A percentile compares a stretch with the other conserved stretches of the same genome.
These are phyloP conservation scores for Rubus idaeus DNA, from an alignment of 306 rosid genomes.

Conservation along the genomic window DNA sequence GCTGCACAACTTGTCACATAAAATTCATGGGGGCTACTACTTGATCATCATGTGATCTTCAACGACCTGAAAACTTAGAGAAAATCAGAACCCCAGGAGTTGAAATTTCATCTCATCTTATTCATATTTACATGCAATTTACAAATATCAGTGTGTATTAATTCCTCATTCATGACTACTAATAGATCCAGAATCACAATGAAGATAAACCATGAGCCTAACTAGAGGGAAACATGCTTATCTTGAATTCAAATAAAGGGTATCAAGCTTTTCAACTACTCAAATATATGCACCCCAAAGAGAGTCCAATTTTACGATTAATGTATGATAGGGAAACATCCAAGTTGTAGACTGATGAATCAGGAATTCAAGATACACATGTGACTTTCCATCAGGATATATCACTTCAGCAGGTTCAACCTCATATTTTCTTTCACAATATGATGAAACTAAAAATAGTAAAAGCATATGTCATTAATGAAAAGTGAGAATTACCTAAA, in stretches of 20 bases:
- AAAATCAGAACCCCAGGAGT: not conserved
- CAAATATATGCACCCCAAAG: slow-evolving; percentile 43
- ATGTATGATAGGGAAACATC: slow-evolving; percentile 85
- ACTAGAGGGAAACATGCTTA: no score
- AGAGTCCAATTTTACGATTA: slow-evolving; percentile 75
- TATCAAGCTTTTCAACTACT: not conserved
- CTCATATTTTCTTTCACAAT: slow-evolving; percentile 68
- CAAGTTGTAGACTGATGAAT: slow-evolving; percentile 75
- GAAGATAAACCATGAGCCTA: no score
- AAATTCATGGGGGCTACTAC: not conserved
- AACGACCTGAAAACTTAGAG: not conserved
- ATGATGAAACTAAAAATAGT: slow-evolving; percentile 58
- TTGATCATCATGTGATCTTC: not conserved
- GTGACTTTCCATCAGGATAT: slow-evolving; percentile 67
- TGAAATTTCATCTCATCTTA: not conserved
- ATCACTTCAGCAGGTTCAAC: slow-evolving; percentile 90
- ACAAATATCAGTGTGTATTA: not conserved
- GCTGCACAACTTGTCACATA: not conserved
- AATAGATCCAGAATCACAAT: no score
- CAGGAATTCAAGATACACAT: slow-evolving; percentile 81
- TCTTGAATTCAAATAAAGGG: no score
- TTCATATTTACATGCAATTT: not conserved
- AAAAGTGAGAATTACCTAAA: slow-evolving; percentile 15
- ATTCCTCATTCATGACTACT: not conserved
- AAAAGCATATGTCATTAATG: slow-evolving; percentile 17